phyloP scores from a whole-genome alignment of 345 rosid species.

The Eucalyptus dawsonii region DNA sequence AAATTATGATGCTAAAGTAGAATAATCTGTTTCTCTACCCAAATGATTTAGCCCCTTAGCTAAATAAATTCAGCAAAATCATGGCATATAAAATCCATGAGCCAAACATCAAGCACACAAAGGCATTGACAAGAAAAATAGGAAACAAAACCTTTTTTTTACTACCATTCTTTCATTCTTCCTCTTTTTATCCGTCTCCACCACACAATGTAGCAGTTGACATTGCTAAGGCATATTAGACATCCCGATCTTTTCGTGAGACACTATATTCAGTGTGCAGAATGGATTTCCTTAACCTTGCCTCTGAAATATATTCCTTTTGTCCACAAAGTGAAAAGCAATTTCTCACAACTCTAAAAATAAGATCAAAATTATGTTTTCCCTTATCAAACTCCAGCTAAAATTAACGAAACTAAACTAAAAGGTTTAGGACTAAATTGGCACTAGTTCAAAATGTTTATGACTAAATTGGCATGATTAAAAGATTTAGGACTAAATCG shows the following conservation, averaged over 20 bases:
- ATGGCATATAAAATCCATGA: background rate
- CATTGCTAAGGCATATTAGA: background rate
- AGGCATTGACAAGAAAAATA: background rate
- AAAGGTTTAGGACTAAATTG: no score
- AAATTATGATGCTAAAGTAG: background rate
- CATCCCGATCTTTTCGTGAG: background rate
- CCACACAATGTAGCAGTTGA: background rate
- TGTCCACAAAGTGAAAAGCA: background rate
- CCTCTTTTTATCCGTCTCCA: constrained; percentile 57
- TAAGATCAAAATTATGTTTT: background rate
- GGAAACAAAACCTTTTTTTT: background rate
- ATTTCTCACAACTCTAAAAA: background rate
- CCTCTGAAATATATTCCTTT: background rate
- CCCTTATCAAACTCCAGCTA: background rate
- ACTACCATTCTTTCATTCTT: constrained; percentile 74
- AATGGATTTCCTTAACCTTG: background rate
- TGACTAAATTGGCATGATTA: no score
- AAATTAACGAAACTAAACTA: no score
- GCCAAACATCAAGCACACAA: background rate
- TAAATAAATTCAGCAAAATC: background rate
- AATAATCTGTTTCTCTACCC: background rate
- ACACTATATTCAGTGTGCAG: background rate
- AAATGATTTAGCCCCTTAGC: background rate
- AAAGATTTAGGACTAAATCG: no score
- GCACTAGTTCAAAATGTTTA: no score